phyloP scores from a whole-genome alignment of 331 rosid species.

The Malus hybrid region DNA sequence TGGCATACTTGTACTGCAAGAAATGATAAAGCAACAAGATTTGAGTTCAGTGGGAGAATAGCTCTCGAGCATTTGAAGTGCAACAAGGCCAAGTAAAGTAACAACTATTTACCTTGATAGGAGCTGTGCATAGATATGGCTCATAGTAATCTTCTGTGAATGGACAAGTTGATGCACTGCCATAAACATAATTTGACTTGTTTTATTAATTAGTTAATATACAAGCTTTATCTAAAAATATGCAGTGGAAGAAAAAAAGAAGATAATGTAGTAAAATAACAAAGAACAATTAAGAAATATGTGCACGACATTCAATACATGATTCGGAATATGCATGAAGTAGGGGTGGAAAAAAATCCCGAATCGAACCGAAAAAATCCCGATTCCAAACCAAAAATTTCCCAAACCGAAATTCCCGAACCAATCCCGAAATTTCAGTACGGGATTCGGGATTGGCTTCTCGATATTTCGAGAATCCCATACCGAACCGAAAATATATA shows the following conservation, averaged over 20 bases:
- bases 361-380: too few relatives aligned
- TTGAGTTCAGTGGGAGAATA: slow-evolving; percentile 17
- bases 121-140: slow-evolving; percentile 65
- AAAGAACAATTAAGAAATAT: too few relatives aligned
- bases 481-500: too few relatives aligned
- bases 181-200: background rate
- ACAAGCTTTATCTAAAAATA: background rate
- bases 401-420: too few relatives aligned
- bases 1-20: slow-evolving; percentile 55
- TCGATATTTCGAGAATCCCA: too few relatives aligned
- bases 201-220: background rate
- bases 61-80: slow-evolving; percentile 7
- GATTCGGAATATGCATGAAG: too few relatives aligned
- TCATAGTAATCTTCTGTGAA: slow-evolving; percentile 23
- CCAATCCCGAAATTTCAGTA: too few relatives aligned
- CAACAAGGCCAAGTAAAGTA: background rate
- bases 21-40: slow-evolving; percentile 5
- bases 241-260: background rate
- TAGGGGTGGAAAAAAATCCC: too few relatives aligned
- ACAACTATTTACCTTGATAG: slow-evolving; percentile 43
- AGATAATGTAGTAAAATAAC: background rate
- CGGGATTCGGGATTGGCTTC: too few relatives aligned
- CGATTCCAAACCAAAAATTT: too few relatives aligned
- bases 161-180: slow-evolving; percentile 58
- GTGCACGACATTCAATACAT: too few relatives aligned